Conservation (phyloP, 768 basidiomycete genomes). For the Imleria badia region DNA sequence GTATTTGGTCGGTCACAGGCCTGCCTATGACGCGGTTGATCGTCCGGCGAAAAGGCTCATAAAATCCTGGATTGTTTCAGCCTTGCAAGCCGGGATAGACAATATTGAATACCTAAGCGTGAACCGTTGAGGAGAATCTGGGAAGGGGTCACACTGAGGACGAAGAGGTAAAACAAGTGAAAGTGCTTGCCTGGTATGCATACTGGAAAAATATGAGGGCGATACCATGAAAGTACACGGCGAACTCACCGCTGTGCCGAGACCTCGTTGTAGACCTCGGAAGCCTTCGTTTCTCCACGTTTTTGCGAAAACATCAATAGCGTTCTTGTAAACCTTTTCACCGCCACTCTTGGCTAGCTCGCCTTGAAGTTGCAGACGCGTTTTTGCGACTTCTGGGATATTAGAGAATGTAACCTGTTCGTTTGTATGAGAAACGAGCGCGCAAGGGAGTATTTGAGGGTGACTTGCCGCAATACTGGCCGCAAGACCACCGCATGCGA, state of each 20-base stretch:
- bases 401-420: constrained; percentile 78
- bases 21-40: constrained; percentile 72
- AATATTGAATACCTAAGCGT: constrained; percentile 66
- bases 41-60: constrained; percentile 81
- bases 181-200: constrained; percentile 74
- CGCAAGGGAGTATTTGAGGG: constrained; percentile 1
- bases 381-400: constrained; percentile 79
- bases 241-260: constrained; percentile 75
- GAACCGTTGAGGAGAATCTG: constrained; percentile 93
- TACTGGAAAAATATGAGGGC: constrained; percentile 52
- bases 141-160: constrained; percentile 9
- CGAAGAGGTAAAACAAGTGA: not conserved
- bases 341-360: constrained; percentile 79
- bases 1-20: constrained; percentile 61
- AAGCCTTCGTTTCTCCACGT: constrained; percentile 90
- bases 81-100: not conserved
- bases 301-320: constrained; percentile 83
- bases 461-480: constrained; percentile 78
- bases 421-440: not conserved
- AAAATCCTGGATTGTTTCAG: constrained; percentile 68
- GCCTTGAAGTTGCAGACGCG: constrained; percentile 93
- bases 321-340: constrained; percentile 81
- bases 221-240: not conserved
- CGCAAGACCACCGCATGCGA: constrained; percentile 86
- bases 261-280: constrained; percentile 88